phyloP scores from a whole-genome alignment of 495 filamentous ascomycete species.

The Clavariopsis aquatica region DNA sequence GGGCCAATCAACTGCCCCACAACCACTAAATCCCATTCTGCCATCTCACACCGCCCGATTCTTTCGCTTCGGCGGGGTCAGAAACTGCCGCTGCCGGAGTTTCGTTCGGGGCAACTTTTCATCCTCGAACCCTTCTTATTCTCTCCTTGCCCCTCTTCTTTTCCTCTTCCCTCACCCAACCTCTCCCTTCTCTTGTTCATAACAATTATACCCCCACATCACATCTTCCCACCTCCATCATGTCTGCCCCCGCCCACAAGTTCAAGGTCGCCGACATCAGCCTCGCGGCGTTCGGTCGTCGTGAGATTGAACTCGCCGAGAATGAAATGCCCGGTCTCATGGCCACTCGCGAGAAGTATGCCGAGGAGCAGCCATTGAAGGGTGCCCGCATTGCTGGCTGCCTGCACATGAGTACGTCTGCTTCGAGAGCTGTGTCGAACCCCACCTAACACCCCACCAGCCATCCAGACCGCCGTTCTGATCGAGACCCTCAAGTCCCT shows the following conservation, averaged over 20 bases:
- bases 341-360: slow-evolving; percentile 90
- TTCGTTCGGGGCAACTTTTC: slow-evolving; percentile 1
- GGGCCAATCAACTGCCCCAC: background rate
- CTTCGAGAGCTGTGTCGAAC: background rate
- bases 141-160: background rate
- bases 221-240: slow-evolving; percentile 37
- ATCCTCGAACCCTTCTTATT: background rate
- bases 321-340: slow-evolving; percentile 99
- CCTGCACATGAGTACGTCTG: slow-evolving; percentile 86
- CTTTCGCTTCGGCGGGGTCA: background rate
- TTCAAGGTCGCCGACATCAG: slow-evolving; percentile 98
- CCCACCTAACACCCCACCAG: slow-evolving; percentile 47
- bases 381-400: slow-evolving; percentile 92
- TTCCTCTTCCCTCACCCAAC: slow-evolving; percentile 2
- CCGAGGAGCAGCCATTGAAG: slow-evolving; percentile 84
- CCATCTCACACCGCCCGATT: too few relatives aligned
- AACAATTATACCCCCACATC: background rate
- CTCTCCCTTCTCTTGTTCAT: background rate
- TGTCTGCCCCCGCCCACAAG: slow-evolving; percentile 82
- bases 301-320: slow-evolving; percentile 98
- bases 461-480: slow-evolving; percentile 98
- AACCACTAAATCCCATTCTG: too few relatives aligned
- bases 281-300: slow-evolving; percentile 96
- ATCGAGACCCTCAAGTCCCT: slow-evolving; percentile 95
- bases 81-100: background rate